Evolutionary conservation across 345 rosid genomes (phyloP).

Genomic region (Jatropha curcas): DNA sequence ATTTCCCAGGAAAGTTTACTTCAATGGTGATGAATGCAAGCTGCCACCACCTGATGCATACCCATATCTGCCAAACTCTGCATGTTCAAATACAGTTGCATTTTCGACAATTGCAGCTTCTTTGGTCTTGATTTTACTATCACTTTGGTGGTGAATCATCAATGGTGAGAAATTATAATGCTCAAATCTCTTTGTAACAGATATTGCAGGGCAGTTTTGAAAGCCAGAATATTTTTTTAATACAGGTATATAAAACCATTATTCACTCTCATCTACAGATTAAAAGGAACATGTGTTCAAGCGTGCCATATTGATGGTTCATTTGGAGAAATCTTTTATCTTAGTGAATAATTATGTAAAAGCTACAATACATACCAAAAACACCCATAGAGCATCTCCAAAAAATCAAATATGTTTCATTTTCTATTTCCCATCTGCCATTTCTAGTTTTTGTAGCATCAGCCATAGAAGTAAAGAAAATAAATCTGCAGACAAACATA

Average conservation of each 20-base stretch:
- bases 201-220: constrained; percentile 16
- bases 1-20: constrained; percentile 84
- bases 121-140: constrained; percentile 25
- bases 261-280: constrained; percentile 1
- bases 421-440: not conserved
- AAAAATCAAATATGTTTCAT: not conserved
- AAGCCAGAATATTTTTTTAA: constrained; percentile 6
- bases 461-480: not conserved
- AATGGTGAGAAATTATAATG: not conserved
- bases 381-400: not conserved
- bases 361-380: not conserved
- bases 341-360: not conserved
- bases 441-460: not conserved
- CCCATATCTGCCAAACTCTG: constrained; percentile 79
- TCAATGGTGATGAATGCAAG: constrained; percentile 91
- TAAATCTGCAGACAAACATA: not conserved
- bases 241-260: constrained; percentile 17
- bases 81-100: constrained; percentile 26
- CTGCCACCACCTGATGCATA: constrained; percentile 84
- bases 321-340: not conserved
- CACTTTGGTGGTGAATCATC: constrained; percentile 18
- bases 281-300: not conserved
- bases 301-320: not conserved
- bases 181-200: constrained; percentile 11
- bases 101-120: constrained; percentile 29